Conservation (phyloP, 495 filamentous ascomycete genomes). For the Podospora appendiculata region DNA sequence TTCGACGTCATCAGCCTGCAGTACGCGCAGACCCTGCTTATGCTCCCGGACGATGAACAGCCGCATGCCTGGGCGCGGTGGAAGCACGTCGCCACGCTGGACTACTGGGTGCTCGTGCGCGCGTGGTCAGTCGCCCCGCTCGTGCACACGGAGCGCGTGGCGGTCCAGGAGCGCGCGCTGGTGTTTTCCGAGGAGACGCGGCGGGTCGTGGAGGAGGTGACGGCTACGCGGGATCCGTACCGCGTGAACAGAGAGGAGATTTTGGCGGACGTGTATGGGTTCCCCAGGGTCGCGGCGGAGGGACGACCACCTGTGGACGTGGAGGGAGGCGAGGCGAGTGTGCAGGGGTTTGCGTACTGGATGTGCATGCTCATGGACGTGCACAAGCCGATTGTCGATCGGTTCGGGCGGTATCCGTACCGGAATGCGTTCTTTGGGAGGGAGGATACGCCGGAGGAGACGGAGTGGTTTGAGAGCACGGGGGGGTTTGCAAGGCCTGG, state of each 20-base stretch:
- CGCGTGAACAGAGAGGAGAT: neutral
- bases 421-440: slow-evolving; percentile 12
- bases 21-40: slow-evolving; percentile 1
- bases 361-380: slow-evolving; percentile 14
- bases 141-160: slow-evolving; percentile 7
- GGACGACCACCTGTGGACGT: too few relatives aligned
- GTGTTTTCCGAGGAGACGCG: slow-evolving; percentile 8
- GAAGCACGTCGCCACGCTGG: slow-evolving; percentile 4
- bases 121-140: slow-evolving; percentile 9
- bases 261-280: slow-evolving; percentile 5
- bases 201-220: slow-evolving; percentile 1
- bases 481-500: neutral
- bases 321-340: slow-evolving; percentile 3
- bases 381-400: slow-evolving; percentile 14
- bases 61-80: slow-evolving; percentile 11
- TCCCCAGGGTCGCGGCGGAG: neutral
- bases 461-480: slow-evolving; percentile 5
- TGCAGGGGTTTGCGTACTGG: slow-evolving; percentile 12
- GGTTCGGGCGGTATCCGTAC: slow-evolving; percentile 17
- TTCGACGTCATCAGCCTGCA: slow-evolving; percentile 12
- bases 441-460: slow-evolving; percentile 6
- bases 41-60: slow-evolving; percentile 5
- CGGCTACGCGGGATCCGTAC: slow-evolving; percentile 7
- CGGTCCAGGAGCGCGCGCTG: slow-evolving; percentile 3
- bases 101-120: slow-evolving; percentile 12